Base-by-base conservation (phyloP, 495 filamentous ascomycete species). In the Xylaria grammica region DNA sequence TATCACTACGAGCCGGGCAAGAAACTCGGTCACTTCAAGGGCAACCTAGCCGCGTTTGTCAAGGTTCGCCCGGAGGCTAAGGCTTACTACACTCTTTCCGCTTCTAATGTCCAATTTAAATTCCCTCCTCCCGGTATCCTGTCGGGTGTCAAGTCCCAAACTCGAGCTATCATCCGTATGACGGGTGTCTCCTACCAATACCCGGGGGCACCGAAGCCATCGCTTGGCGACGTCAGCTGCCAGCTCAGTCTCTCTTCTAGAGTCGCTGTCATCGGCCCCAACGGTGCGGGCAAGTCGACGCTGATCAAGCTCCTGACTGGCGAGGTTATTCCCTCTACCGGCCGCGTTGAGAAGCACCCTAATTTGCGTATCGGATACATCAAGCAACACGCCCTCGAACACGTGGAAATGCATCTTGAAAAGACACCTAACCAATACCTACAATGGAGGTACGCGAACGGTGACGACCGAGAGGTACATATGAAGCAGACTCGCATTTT, bases 391-490 rank as follows among this genome's bases (percentile, higher is more conserved):
- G 96, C 96, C 20, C 86, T 99, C 11, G 95, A 99, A 82, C 95
- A 98, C 86, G 94, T 99, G 11, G 94, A 98, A 79, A 96, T 97
- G 94, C 95, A 99, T 73, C 85, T 99, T 67, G 95, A 99, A 76
- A 98, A 98, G 86, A 99, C 95, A 4, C 95, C 95, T 9, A 97
- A 94, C 73, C 95, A 99, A 77, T 99, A 99, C 72, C 84, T 99
- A 34, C 94, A 97, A 81, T 99, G 95, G 95, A 92, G 95, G 65
- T 99, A 98, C 72, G 91, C 91, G 55, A 91, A 97, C 73, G 95
- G 95, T 68, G 94, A 97, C 67, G 95, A 99, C 73, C 91, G 95
- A 52, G 95, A 99, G 74, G 96, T 99, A 40, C 84, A 94, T 74
- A 83, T 99, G 84, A 99, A 99, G 85, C 94, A 97, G 78, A 97